Conservation (phyloP, 169 alveolate species). For the Cryptosporidium meleagridis region DNA sequence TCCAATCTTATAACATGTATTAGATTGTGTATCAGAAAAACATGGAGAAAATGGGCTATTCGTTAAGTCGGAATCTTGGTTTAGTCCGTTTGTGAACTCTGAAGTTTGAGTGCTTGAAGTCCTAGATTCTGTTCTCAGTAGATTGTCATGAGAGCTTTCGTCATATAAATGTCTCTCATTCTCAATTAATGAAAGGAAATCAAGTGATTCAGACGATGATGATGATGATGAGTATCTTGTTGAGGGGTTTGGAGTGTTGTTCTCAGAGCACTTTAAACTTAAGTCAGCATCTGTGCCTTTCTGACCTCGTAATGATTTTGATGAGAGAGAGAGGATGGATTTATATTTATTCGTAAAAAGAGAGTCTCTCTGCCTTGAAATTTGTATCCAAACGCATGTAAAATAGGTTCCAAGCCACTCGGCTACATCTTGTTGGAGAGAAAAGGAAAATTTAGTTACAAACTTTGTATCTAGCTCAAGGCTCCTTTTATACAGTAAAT, state of each 20-base stretch:
- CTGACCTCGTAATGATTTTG: constrained; percentile 21
- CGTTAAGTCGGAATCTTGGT: neutral
- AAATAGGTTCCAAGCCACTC: constrained; percentile 73
- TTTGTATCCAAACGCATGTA: constrained; percentile 66
- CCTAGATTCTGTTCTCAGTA: neutral
- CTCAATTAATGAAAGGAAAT: constrained; percentile 18
- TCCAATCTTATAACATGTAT: neutral
- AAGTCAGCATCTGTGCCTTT: neutral
- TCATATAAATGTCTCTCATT: neutral
- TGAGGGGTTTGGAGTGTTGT: constrained; percentile 51
- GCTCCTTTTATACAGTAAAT: constrained; percentile 30
- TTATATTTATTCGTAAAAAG: constrained; percentile 1
- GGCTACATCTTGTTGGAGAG: constrained; percentile 70
- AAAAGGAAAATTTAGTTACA: constrained; percentile 60
- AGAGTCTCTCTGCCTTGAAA: constrained; percentile 59
- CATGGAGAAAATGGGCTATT: constrained; percentile 6
- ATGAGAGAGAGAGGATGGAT: constrained; percentile 32
- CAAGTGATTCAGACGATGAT: constrained; percentile 31
- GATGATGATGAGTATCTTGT: constrained; percentile 49
- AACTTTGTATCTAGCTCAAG: constrained; percentile 34
- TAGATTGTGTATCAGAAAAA: neutral
- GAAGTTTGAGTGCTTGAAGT: neutral
- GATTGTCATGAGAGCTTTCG: neutral
- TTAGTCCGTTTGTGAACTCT: neutral
- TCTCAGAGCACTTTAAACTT: neutral